phyloP scores from a whole-genome alignment of 208 protist species.

The Trypanosoma grayi region DNA sequence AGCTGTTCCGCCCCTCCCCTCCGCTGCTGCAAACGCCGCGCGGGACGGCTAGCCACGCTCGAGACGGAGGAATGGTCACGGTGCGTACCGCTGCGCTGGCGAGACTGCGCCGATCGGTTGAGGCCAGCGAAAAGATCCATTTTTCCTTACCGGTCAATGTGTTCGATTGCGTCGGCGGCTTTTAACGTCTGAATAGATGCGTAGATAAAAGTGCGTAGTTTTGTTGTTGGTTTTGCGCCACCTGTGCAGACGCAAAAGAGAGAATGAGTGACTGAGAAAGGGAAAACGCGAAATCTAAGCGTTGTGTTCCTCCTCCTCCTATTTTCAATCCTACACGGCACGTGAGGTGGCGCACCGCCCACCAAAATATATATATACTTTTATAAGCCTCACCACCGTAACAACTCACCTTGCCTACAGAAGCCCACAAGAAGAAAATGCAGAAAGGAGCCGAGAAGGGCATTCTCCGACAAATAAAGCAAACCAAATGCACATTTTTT shows the following conservation, averaged over 20 bases:
- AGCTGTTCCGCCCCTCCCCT: constrained; percentile 7
- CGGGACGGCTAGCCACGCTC: constrained; percentile 1
- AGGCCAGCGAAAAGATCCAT: constrained; percentile 36
- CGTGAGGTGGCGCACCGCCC: too few species aligned
- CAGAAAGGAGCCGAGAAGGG: background rate
- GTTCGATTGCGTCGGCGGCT: too few species aligned
- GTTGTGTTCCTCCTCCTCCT: background rate
- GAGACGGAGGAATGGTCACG: constrained; percentile 13
- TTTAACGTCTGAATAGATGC: too few species aligned
- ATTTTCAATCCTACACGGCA: too few species aligned
- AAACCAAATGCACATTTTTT: background rate
- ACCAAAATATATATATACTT: too few species aligned
- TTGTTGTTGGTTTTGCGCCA: too few species aligned
- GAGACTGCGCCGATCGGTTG: background rate
- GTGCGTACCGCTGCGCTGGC: background rate
- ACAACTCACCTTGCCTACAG: too few species aligned
- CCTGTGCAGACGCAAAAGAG: background rate
- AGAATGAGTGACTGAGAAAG: background rate
- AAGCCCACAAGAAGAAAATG: background rate
- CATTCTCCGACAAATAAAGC: background rate
- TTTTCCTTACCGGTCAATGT: background rate
- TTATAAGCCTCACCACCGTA: too few species aligned
- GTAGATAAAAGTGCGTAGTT: too few species aligned
- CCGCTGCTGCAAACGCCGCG: background rate
- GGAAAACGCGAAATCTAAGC: background rate